These are phyloP conservation scores for Chrysochromulina parva DNA, from an alignment of 78 protist genomes.

Conservation along the genomic window DNA sequence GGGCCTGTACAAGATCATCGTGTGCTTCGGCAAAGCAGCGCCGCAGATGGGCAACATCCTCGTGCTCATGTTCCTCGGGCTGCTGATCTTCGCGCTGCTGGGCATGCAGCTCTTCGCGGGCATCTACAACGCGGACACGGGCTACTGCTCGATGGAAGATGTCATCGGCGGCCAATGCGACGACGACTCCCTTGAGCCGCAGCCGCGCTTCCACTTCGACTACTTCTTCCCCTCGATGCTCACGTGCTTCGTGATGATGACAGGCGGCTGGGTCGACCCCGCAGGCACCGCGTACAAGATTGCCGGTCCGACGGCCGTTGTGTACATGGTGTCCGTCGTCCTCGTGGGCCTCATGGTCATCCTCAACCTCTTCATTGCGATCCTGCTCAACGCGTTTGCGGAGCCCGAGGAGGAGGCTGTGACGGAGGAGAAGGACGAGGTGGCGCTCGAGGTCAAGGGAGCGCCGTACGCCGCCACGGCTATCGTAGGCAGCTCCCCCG, in stretches of 20 bases:
- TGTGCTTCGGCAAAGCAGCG: background rate
- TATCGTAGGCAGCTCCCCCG: too few species aligned
- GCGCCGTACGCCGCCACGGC: too few species aligned
- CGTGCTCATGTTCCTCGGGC: background rate
- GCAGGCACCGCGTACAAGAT: too few species aligned
- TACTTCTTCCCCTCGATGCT: background rate
- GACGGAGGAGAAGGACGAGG: too few species aligned
- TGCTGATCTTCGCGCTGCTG: constrained; percentile 5
- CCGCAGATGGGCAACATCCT: background rate
- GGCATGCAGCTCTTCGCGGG: constrained; percentile 28
- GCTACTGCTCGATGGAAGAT: too few species aligned
- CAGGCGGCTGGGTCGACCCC: constrained; percentile 5
- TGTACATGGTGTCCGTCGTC: background rate
- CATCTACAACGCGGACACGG: too few species aligned
- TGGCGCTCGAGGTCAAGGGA: too few species aligned
- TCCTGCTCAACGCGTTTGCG: background rate
- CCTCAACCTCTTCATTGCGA: background rate
- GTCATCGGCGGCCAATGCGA: too few species aligned
- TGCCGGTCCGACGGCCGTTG: background rate
- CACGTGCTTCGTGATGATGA: constrained; percentile 11
- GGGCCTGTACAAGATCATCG: background rate
- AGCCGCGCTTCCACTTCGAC: background rate
- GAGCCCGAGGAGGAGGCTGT: too few species aligned
- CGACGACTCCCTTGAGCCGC: too few species aligned
- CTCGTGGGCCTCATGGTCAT: background rate